phyloP scores from a whole-genome alignment of 768 basidiomycete genomes.

The Psilocybe tampanensis region DNA sequence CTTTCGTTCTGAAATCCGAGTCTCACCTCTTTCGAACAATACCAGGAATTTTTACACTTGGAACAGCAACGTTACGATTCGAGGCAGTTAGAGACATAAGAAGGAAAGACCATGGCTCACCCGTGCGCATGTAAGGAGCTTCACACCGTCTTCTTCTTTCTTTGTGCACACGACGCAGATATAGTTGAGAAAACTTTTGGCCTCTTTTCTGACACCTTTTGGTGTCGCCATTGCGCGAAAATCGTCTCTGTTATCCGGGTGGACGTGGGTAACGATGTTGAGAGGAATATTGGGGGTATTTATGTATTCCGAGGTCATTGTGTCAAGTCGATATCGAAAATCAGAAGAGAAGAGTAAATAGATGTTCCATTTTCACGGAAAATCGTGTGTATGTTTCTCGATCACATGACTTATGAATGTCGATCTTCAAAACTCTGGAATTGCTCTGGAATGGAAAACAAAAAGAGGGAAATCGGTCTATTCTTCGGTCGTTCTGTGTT shows the following conservation, averaged over 20 bases:
- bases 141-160: background rate
- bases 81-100: background rate
- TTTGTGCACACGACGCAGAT: background rate
- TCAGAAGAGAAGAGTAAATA: too few relatives aligned
- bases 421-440: too few relatives aligned
- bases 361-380: too few relatives aligned
- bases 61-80: background rate
- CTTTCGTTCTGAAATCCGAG: background rate
- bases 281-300: background rate
- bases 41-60: conserved; percentile 11
- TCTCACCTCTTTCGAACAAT: conserved; percentile 6
- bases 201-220: background rate
- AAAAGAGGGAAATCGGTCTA: too few relatives aligned
- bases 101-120: background rate
- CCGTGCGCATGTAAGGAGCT: background rate
- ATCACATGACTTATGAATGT: too few relatives aligned
- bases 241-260: background rate
- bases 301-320: background rate
- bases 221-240: background rate
- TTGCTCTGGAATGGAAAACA: too few relatives aligned
- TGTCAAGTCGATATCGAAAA: too few relatives aligned
- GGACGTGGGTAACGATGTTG: background rate
- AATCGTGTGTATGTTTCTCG: too few relatives aligned
- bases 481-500: too few relatives aligned
- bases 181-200: background rate